Percentiles rank a stretch among this genome's conserved stretches.
These are phyloP conservation scores for Antitrichia curtipendula DNA, from an alignment of 225 moss, liverwort and hornwort species.

Conservation along the genomic window DNA sequence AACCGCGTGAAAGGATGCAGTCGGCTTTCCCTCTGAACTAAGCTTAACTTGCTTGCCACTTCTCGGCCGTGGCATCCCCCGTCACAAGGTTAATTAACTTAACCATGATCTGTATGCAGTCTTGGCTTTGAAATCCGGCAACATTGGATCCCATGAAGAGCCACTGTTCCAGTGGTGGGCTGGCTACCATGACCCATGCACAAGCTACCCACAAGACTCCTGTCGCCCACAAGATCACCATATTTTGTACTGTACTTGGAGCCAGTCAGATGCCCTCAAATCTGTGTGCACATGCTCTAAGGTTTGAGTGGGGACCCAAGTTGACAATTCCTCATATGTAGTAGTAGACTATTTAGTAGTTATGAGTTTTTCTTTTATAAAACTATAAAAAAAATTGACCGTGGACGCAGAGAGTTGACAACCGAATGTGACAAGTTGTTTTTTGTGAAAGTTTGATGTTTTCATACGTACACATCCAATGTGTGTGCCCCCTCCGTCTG, in stretches of 20 bases:
- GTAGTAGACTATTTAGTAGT: too few relatives aligned
- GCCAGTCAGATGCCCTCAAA: background rate
- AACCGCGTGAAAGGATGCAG: fast-evolving
- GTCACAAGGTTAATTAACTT: background rate
- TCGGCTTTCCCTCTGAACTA: background rate
- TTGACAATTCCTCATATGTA: background rate
- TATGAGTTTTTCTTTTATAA: too few relatives aligned
- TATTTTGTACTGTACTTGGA: background rate
- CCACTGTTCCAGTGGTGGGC: background rate
- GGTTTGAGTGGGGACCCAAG: background rate
- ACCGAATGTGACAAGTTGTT: background rate
- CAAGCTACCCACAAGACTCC: background rate
- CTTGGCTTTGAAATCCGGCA: background rate
- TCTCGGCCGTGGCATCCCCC: background rate
- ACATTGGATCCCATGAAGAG: background rate
- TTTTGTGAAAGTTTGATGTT: too few relatives aligned
- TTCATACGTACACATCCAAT: background rate
- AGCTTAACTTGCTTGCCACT: background rate
- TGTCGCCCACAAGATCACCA: background rate
- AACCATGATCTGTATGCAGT: background rate
- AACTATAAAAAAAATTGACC: too few relatives aligned
- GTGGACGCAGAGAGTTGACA: background rate
- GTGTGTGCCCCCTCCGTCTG: background rate
- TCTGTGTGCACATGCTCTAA: background rate
- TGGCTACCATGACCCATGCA: background rate